These are phyloP conservation scores for Elongisporangium anandrum DNA, from an alignment of 352 stramenopile species.

Conservation along the genomic window DNA sequence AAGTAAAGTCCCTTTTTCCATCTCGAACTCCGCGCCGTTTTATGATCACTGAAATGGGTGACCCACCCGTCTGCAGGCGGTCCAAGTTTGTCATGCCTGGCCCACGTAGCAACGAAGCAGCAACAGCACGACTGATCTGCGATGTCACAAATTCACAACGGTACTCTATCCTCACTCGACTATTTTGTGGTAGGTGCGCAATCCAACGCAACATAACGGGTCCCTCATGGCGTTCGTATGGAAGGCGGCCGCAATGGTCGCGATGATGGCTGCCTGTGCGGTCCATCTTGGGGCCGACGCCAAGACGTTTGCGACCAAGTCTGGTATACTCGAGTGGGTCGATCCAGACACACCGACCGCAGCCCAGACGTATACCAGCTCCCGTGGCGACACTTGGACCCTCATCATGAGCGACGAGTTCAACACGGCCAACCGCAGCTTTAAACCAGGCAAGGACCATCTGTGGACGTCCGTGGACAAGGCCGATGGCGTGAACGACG, in stretches of 20 bases:
- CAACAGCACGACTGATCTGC: no score
- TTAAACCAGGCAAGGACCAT: slow-evolving; percentile 90
- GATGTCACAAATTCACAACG: no score
- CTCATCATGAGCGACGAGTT: slow-evolving; percentile 81
- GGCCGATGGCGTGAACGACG: slow-evolving; percentile 69
- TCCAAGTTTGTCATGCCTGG: no score
- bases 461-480: slow-evolving; percentile 89
- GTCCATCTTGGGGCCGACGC: no score
- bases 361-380: slow-evolving; percentile 40
- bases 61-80: no score
- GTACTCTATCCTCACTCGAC: no score
- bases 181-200: no score
- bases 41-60: no score
- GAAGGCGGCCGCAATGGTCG: neutral
- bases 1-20: no score
- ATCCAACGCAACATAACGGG: no score
- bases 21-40: no score
- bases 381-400: slow-evolving; percentile 48
- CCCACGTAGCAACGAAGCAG: no score
- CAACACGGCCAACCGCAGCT: slow-evolving; percentile 64
- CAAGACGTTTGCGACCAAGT: slow-evolving; percentile 42
- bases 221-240: neutral
- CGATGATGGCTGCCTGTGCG: neutral
- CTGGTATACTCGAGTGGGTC: slow-evolving; percentile 56
- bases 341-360: slow-evolving; percentile 44